Conservation (phyloP, 352 stramenopile genomes). For the Globisporangium recalcitrans region DNA sequence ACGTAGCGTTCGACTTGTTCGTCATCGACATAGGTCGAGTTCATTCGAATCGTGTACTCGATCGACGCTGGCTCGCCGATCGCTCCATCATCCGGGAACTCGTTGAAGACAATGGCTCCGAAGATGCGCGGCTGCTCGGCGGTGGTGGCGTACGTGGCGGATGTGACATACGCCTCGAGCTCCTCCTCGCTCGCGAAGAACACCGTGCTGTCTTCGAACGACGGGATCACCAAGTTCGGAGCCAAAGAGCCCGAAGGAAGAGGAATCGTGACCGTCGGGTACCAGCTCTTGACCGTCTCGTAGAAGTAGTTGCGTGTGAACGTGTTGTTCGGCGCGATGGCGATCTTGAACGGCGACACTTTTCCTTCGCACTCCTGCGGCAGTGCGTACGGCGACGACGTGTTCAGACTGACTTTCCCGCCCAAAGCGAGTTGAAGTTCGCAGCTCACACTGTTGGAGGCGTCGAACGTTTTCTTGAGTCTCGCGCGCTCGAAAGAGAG, state of each 20-base stretch:
- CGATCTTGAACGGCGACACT: conserved; percentile 29
- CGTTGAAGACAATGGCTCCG: conserved; percentile 42
- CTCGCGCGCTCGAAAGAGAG: conserved; percentile 28
- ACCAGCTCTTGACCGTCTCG: conserved; percentile 26
- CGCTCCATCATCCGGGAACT: conserved; percentile 18
- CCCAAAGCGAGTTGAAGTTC: conserved; percentile 1
- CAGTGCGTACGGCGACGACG: conserved; percentile 20
- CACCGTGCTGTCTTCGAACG: conserved; percentile 32
- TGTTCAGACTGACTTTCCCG: conserved; percentile 18
- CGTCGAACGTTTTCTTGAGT: conserved; percentile 11
- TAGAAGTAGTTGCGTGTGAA: conserved; percentile 37
- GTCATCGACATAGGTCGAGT: conserved; percentile 28
- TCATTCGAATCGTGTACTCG: conserved; percentile 38
- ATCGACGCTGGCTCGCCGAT: conserved; percentile 25
- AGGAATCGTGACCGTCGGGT: conserved; percentile 21
- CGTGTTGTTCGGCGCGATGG: conserved; percentile 28
- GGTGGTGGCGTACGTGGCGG: conserved; percentile 25
- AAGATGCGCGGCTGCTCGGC: conserved; percentile 27
- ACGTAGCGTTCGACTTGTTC: conserved; percentile 17
- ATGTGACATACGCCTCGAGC: conserved; percentile 32
- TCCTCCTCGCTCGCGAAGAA: conserved; percentile 29
- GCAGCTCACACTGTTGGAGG: conserved; percentile 2
- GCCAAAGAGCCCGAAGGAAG: conserved; percentile 4
- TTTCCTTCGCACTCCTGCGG: conserved; percentile 17
- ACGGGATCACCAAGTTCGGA: conserved; percentile 25